Base-by-base conservation (phyloP, 2,329 filamentous ascomycete genomes). In the Eutypa lata region DNA sequence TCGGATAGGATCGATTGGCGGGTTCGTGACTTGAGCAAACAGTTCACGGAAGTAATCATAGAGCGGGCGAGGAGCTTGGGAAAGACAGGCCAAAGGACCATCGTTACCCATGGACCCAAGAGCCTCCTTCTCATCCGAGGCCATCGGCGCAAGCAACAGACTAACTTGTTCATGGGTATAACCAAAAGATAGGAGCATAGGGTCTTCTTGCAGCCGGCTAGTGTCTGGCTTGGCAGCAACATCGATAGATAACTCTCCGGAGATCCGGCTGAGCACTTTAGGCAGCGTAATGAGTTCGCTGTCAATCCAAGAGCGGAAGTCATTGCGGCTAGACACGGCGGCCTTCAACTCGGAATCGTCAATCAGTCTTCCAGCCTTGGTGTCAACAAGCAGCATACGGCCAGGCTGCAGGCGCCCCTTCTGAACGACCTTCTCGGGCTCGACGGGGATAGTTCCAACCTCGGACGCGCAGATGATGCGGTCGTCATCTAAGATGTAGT, bases 101-200 rank as follows among this genome's bases (percentile, higher is more conserved):
- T 97, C 93, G 68, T 97, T 97, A 64, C 93, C 93, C 93, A 97
- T 97, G 54, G 93, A 97, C 40, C 93, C 93, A 50, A 97, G 81
- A 43, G 93, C 93, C 73, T 97, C 93, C 76, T 97, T 97, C 55
- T 95, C 96, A 66, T 97, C 93, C 22, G 91, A 91, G 53, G 91
- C 93, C 93, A 97, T 97, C 10, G 93, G 93, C 18, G 89, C 93
- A 49, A 97, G 84, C 37, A 97, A 80, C 68, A 97, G 76, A 71
- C 88, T 93, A 70, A 97, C 89, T 73, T 97, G 93, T 77, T 97
- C 93, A 57, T 96, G 88, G 7, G 93, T 95, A 73, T 97, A 97
- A 19, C 92, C 93, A 63, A 94, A 97, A 7, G 92, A 89, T 64
- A 88, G 87, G 44, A 97, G 77, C 47, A 91, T 77, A 45, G 90